A percentile compares a stretch with the other conserved stretches of the same genome.
These are phyloP conservation scores for Aspergillus tubingensis DNA, from an alignment of 2,329 filamentous ascomycete genomes.

Conservation along the genomic window DNA sequence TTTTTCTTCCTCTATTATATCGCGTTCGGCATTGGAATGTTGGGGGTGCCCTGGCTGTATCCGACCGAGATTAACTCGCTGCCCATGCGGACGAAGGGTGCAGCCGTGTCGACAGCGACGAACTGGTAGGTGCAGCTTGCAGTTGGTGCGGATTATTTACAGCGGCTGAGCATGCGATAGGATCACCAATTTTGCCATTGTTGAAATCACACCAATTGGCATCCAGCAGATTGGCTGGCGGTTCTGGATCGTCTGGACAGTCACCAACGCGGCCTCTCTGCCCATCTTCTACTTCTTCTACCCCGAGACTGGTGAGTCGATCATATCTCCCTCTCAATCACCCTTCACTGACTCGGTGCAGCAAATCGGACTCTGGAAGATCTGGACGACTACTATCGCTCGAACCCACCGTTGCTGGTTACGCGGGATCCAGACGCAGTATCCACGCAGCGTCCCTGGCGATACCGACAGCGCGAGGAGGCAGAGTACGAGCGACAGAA, in stretches of 20 bases:
- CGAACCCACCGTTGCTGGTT: slow-evolving; percentile 47
- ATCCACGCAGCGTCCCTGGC: slow-evolving; percentile 46
- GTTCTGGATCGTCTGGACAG: slow-evolving; percentile 48
- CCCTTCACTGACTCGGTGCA: not conserved
- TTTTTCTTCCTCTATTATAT: slow-evolving; percentile 58
- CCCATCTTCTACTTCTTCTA: slow-evolving; percentile 50
- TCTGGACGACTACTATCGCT: slow-evolving; percentile 42
- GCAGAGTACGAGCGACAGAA: not conserved
- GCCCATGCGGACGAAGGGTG: slow-evolving; percentile 50
- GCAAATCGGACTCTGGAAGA: slow-evolving; percentile 36
- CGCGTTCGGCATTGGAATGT: slow-evolving; percentile 52
- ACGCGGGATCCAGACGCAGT: slow-evolving; percentile 53
- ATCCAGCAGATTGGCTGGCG: slow-evolving; percentile 43
- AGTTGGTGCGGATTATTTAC: not conserved
- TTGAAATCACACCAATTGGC: slow-evolving; percentile 48
- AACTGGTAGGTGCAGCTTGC: slow-evolving; percentile 42
- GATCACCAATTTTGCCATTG: slow-evolving; percentile 33
- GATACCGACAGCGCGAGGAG: slow-evolving; percentile 50
- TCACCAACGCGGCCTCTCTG: slow-evolving; percentile 50
- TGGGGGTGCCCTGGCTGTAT: slow-evolving; percentile 42
- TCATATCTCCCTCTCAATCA: not conserved
- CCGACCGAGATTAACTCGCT: slow-evolving; percentile 51
- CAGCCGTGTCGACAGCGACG: slow-evolving; percentile 49
- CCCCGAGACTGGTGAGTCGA: slow-evolving; percentile 31
- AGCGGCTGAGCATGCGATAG: not conserved